Conservation (phyloP, 148 eudicot species). For the Rhododendron mucronatum region DNA sequence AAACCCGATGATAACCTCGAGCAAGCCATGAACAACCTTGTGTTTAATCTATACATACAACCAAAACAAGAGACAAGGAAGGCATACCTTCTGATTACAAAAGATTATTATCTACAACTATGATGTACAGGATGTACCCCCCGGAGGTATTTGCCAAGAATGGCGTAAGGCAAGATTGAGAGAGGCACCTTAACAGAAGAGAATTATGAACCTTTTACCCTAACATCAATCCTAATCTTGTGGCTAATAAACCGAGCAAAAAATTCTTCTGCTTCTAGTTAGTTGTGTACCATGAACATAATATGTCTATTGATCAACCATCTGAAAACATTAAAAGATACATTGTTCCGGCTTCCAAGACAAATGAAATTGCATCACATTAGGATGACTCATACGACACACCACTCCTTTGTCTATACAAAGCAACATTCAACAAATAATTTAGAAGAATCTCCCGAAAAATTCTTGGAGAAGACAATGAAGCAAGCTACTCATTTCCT, state of each 20-base stretch:
- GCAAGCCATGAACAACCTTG: constrained; percentile 60
- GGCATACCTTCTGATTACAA: too few relatives aligned
- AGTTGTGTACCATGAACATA: too few relatives aligned
- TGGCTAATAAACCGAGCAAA: neutral
- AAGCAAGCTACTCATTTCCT: constrained; percentile 26
- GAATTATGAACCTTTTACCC: neutral
- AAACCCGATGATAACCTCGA: neutral
- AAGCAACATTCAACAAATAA: neutral
- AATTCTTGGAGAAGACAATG: neutral
- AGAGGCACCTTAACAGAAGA: neutral
- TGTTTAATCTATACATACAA: constrained; percentile 39
- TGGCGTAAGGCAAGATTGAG: too few relatives aligned
- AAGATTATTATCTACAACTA: neutral
- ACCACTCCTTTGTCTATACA: neutral
- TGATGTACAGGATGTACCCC: too few relatives aligned
- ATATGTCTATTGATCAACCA: neutral
- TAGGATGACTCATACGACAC: neutral
- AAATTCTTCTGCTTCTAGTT: neutral
- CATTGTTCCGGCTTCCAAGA: neutral
- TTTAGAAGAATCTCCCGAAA: neutral
- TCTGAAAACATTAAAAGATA: neutral
- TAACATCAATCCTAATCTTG: neutral
- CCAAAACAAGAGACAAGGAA: constrained; percentile 30
- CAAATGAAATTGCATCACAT: neutral
- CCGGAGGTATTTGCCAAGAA: too few relatives aligned